phyloP scores from a whole-genome alignment of 495 filamentous ascomycete genomes.

The Hypomontagnella submonticulosa region DNA sequence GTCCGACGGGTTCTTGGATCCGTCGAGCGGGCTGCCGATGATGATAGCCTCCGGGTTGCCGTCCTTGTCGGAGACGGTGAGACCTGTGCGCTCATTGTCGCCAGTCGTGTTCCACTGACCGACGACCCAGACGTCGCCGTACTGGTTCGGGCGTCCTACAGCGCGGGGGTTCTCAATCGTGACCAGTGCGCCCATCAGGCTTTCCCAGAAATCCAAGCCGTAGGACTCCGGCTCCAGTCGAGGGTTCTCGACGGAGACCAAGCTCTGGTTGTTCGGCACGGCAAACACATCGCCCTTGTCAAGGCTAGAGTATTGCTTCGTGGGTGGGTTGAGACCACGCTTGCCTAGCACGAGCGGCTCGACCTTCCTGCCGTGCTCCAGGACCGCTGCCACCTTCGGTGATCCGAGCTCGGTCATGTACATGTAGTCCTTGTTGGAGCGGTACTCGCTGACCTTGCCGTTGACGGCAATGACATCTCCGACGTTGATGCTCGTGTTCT shows the following conservation, averaged over 20 bases:
- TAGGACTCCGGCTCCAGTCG: conserved; percentile 62
- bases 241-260: conserved; percentile 65
- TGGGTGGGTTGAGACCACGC: conserved; percentile 61
- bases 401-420: conserved; percentile 67
- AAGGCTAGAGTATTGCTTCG: conserved; percentile 60
- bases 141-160: conserved; percentile 63
- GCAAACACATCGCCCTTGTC: conserved; percentile 65
- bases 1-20: conserved; percentile 63
- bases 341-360: conserved; percentile 65
- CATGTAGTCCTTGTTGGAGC: conserved; percentile 60
- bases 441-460: conserved; percentile 66
- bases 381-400: conserved; percentile 57
- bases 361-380: conserved; percentile 59
- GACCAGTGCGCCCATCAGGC: conserved; percentile 67
- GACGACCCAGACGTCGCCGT: conserved; percentile 70
- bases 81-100: conserved; percentile 62
- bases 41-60: conserved; percentile 71
- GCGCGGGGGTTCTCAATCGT: conserved; percentile 60
- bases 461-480: conserved; percentile 68
- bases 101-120: conserved; percentile 66
- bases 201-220: conserved; percentile 75
- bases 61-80: conserved; percentile 63
- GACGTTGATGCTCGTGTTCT: conserved; percentile 55
- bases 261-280: conserved; percentile 63
- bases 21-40: conserved; percentile 68